Evolutionary conservation across 495 filamentous ascomycete species (phyloP).

Genomic region (Aspergillus affinis): DNA sequence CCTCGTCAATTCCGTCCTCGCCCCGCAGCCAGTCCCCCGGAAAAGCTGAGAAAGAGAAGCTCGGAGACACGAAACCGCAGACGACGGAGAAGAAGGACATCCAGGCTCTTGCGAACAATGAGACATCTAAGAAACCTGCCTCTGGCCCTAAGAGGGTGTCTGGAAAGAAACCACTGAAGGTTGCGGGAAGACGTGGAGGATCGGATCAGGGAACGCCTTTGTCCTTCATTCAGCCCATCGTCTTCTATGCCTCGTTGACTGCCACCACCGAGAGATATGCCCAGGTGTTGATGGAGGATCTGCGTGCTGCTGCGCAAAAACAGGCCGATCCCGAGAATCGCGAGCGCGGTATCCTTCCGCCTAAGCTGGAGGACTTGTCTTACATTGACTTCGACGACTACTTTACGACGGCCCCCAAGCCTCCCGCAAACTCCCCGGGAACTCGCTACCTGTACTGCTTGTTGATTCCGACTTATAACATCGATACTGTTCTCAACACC

Average conservation of each 20-base stretch:
- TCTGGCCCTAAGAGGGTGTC: constrained; percentile 42
- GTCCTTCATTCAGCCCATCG: constrained; percentile 63
- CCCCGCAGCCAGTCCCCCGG: constrained; percentile 35
- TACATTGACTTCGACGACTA: constrained; percentile 89
- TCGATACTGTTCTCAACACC: constrained; percentile 79
- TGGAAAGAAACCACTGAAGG: constrained; percentile 37
- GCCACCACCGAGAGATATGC: constrained; percentile 73
- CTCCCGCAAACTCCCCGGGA: constrained; percentile 49
- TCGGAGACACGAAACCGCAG: neutral
- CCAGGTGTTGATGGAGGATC: constrained; percentile 51
- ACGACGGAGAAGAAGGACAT: constrained; percentile 10
- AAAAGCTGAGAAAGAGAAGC: constrained; percentile 20
- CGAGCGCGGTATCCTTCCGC: constrained; percentile 48
- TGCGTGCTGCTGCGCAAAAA: constrained; percentile 40
- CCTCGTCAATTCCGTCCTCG: constrained; percentile 36
- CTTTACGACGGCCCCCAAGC: constrained; percentile 62
- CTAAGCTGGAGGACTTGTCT: constrained; percentile 74
- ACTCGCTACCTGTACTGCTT: constrained; percentile 77
- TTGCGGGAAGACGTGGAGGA: constrained; percentile 21
- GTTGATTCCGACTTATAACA: constrained; percentile 85
- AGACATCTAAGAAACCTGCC: constrained; percentile 15
- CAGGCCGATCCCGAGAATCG: constrained; percentile 30
- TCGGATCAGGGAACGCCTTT: constrained; percentile 22
- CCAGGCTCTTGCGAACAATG: constrained; percentile 12
- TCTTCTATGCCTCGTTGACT: constrained; percentile 88